Evolutionary conservation across 225 moss, liverwort and hornwort genomes (phyloP), one percentile per base, ranked within the genome.

Genomic region (Physcomitrium patens): DNA sequence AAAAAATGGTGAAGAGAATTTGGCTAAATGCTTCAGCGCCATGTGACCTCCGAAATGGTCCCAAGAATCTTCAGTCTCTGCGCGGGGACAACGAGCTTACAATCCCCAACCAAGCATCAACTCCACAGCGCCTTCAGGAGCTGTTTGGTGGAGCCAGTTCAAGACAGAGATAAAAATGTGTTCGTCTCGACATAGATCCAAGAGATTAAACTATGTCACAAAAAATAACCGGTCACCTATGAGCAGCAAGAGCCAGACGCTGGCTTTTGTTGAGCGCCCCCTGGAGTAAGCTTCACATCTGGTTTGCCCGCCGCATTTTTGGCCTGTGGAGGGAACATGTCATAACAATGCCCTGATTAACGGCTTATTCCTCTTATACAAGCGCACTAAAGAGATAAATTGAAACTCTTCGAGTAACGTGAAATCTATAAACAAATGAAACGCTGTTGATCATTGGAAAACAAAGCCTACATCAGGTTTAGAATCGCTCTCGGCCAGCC

Each of bases 401-500:
- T 12, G 11, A 77, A 45, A 16, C 22, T 48, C 11, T 24, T 12
- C 9, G 49, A 71, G 23, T 48, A 2, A 10, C 16, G 10, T 41
- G 22, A 5, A 71, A 54, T 71, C 17, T 71, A 49, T 10, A 24
- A 41, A 57, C 9, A 20, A 16, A 17, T 65, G 49, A 57, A 57
- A 37, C 18, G 23, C 31, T 5, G n/a, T 62, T 62, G 10, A 41
- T 41, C 41, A 62, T 18, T 12, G 59, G 52, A 47, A 48, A 60
- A 71, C n/a, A 0, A 17, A 65, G 23, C 23, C 41, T 64, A 94
- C 94, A 87, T 94, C 92, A 67, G 85, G 90, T 81, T 92, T 94
- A 28, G 94, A 86, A 74, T 94, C 94, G 5, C 85, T 79, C 72
- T 94, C 94, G 28, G 92, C 90, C 71, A 94, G 81, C 79, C 94